Conservation (phyloP, 257 asterid species). For the Anisodus tanguticus region DNA sequence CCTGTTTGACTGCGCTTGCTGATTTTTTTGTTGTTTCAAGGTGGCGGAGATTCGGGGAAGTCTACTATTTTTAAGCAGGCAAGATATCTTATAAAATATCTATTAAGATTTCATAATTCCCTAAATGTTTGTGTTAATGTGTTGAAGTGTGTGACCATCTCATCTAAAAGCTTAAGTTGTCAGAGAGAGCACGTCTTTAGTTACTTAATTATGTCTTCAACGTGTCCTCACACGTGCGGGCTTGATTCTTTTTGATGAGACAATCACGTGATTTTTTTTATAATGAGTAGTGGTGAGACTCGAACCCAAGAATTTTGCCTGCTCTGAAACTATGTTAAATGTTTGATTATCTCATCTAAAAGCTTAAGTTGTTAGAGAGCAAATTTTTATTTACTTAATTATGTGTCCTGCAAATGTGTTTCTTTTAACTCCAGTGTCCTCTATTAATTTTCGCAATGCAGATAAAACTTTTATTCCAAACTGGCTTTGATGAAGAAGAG, state of each 20-base stretch:
- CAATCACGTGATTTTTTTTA: neutral
- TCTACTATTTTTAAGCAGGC: slow-evolving; percentile 99
- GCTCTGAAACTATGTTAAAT: neutral
- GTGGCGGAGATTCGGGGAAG: slow-evolving; percentile 99
- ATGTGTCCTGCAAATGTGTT: slow-evolving; percentile 9
- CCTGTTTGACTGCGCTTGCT: neutral
- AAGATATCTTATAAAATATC: slow-evolving; percentile 38
- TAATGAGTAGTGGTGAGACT: slow-evolving; percentile 16
- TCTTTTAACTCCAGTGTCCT: slow-evolving; percentile 28
- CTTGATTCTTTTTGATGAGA: neutral
- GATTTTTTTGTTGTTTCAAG: slow-evolving; percentile 42
- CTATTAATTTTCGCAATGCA: slow-evolving; percentile 47
- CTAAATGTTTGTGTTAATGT: slow-evolving; percentile 17
- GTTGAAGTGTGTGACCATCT: neutral
- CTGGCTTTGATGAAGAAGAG: slow-evolving; percentile 96
- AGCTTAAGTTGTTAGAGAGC: neutral
- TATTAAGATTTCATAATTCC: slow-evolving; percentile 6
- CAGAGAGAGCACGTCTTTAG: neutral
- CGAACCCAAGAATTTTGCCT: neutral
- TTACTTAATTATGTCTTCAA: slow-evolving; percentile 14
- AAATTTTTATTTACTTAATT: neutral
- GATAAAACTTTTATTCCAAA: slow-evolving; percentile 95
- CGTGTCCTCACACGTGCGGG: neutral
- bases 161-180: neutral
- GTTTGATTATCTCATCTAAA: neutral